Base-by-base conservation (phyloP, 1,284 basidiomycete species). In the Heterobasidion occidentale region DNA sequence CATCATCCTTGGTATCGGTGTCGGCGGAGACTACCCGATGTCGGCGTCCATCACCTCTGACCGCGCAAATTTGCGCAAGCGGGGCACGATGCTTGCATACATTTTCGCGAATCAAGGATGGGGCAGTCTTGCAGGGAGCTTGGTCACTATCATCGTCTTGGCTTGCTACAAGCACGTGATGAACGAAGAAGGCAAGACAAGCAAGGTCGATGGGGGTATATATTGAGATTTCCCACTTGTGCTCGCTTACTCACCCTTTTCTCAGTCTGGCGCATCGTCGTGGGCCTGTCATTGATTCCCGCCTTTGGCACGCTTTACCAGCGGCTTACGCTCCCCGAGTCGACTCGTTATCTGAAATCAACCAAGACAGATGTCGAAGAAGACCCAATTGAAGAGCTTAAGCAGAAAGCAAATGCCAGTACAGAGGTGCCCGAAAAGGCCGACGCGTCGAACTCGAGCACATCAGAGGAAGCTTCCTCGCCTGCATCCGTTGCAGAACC, bases 11-110 rank as follows among this genome's bases (percentile, higher is more conserved):
- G 88, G 87, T 0, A 71, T 90, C 17, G 88, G 87, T 36, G 86
- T 92, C 6, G 90, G 90, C 33, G 90, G 88, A 33, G 90, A 93
- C 70, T 92, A 92, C 67, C 90, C 90, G 12, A 86, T 91, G 84
- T 83, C 79, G 7, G 85, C 86, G 2, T 79, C 80, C n/a, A 72
- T 88, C 56, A 80, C 83, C 3, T 79, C 77, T n/a, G 90, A 92
- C 64, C 79, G 87, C 19, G 75, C 88, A 1, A 81, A 81, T 59
- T 68, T 90, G 20, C 76, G 80, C 47, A 87, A 88, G 56, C 80
- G 90, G 33, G 89, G 89, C 7, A 84, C 85, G 1, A 77, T 92
- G 69, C 77, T 91, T 42, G 74, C 82, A 9, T 89, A 88, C 64
- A 87, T 89, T 63, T 90, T 90, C 65, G 77, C 85, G 0, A 86